phyloP scores from a whole-genome alignment of 345 rosid species.

The Reutealis trisperma region DNA sequence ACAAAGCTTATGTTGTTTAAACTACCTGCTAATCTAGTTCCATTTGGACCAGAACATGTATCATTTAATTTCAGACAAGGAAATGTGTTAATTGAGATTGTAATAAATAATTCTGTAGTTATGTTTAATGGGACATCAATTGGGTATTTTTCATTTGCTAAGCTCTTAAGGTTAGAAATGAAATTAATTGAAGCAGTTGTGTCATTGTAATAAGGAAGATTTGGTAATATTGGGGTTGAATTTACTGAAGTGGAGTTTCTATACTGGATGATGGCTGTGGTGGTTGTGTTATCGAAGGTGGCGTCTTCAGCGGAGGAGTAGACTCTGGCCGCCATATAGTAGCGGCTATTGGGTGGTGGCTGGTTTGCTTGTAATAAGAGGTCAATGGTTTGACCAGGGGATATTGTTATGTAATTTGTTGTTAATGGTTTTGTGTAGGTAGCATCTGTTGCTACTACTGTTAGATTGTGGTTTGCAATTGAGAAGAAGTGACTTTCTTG shows the following conservation, averaged over 20 bases:
- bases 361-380: conserved; percentile 28
- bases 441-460: conserved; percentile 46
- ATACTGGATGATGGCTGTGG: conserved; percentile 40
- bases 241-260: conserved; percentile 21
- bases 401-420: conserved; percentile 8
- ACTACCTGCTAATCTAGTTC: conserved; percentile 8
- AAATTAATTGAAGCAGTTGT: background rate
- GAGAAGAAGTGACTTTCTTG: conserved; percentile 38
- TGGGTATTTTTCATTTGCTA: conserved; percentile 8
- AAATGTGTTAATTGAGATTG: background rate
- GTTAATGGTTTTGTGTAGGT: conserved; percentile 47
- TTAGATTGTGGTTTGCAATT: conserved; percentile 40
- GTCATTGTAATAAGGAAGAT: conserved; percentile 15
- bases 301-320: conserved; percentile 3
- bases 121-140: background rate
- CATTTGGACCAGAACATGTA: conserved; percentile 14
- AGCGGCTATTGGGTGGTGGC: background rate
- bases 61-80: background rate
- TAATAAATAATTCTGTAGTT: background rate
- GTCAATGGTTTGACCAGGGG: conserved; percentile 41
- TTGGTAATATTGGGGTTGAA: background rate
- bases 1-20: conserved; percentile 24
- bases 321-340: conserved; percentile 11
- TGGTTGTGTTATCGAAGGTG: background rate
- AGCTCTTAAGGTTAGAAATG: background rate